Conservation (phyloP, 345 rosid species). For the Syzygium aromaticum region DNA sequence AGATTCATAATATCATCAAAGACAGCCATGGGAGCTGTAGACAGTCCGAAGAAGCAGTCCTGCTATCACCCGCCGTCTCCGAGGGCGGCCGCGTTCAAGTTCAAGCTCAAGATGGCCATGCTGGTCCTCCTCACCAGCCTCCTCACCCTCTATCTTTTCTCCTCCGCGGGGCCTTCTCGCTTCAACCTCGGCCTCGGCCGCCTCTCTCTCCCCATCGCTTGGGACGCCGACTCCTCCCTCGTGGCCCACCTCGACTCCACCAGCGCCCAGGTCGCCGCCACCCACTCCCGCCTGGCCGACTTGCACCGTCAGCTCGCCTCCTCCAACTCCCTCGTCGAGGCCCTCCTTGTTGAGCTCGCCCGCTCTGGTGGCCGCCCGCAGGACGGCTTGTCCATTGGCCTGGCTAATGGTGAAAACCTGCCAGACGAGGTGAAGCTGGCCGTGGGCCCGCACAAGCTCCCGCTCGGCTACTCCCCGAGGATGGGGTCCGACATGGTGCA, state of each 20-base stretch:
- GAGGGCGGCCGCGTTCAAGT: not conserved
- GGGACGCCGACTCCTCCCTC: slow-evolving; percentile 6
- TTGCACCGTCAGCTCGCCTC: slow-evolving; percentile 27
- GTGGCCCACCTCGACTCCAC: slow-evolving; percentile 19
- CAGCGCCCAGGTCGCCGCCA: slow-evolving; percentile 19
- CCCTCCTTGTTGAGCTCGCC: slow-evolving; percentile 16
- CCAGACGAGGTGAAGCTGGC: slow-evolving; percentile 28
- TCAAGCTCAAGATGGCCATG: slow-evolving; percentile 25
- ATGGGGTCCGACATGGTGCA: slow-evolving; percentile 24
- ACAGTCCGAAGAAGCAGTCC: not conserved
- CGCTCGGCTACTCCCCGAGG: slow-evolving; percentile 25
- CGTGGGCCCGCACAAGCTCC: slow-evolving; percentile 29
- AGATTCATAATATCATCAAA: not conserved
- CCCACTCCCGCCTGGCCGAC: slow-evolving; percentile 14
- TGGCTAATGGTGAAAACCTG: not conserved
- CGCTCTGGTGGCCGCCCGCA: not conserved
- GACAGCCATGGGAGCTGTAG: not conserved
- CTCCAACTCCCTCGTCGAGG: slow-evolving; percentile 22
- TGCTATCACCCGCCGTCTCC: not conserved
- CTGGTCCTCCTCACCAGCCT: slow-evolving; percentile 29
- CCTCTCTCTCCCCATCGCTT: not conserved
- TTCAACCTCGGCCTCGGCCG: not conserved
- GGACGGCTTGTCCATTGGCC: not conserved
- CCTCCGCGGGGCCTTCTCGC: slow-evolving; percentile 6
- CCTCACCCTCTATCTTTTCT: slow-evolving; percentile 26